Base-by-base conservation (phyloP, 1,284 basidiomycete species). In the Cystobasidium pallidum region DNA sequence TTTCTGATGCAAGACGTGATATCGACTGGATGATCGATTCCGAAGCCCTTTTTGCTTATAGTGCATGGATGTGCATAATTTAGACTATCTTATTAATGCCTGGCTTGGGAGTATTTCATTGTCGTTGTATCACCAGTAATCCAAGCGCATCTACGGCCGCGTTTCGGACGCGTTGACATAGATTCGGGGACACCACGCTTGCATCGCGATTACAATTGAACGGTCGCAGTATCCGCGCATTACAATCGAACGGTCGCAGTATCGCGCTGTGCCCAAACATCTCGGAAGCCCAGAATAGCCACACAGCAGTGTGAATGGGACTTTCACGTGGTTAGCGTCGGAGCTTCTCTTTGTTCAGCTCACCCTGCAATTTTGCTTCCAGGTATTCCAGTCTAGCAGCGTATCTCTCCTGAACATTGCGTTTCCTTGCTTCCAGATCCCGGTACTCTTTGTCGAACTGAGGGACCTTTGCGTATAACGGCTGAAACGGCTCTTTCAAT, bases 331-430 rank as follows among this genome's bases (percentile, higher is more conserved):
- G 21, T 52, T 39, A 70, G 24, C 67, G 30, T 11, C 67, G 39
- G 3, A 70, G 47, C 67, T 70, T 70, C 17, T 70, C 67, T 55
- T 70, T 70, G 19, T 59, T 32, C 19, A 58, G 54, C 47, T 47
- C 39, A n/a, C 54, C 58, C 17, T 51, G 28, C 26, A 70, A 47
- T 24, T 45, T 47, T 11, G 67, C 67, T 24, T 70, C 55, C 8
- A 70, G 47, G 30, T 70, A 70, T 41, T 70, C 67, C 7, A 70
- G 41, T 24, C 67, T 54, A 15, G 55, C 67, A 52, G 54, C 34
- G 30, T 70, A 70, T 28, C 45, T 54, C 41, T 28, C 57, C 32
- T 49, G 43, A 3, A 70, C 43, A 39, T 70, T 62, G 21, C 45
- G 28, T 24, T 55, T 59, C 24, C 57, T 47, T 43, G 49, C 58